A percentile compares a stretch with the other conserved stretches of the same genome.
These are phyloP conservation scores for Pulicaria dysenterica DNA, from an alignment of 129 eudicot genomes.

Conservation along the genomic window DNA sequence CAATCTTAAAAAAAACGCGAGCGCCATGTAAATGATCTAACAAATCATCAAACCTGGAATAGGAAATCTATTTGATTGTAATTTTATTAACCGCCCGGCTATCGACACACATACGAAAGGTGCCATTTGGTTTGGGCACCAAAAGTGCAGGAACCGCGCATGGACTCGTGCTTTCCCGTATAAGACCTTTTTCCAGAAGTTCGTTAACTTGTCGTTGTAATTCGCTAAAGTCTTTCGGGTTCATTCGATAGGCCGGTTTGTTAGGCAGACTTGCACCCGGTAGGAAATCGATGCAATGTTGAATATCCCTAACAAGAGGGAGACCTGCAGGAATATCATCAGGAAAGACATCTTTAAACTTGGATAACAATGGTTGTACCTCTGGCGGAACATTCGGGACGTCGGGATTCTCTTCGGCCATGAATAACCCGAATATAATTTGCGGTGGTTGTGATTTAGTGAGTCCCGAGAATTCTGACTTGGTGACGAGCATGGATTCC, in stretches of 20 bases:
- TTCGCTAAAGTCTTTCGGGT: background rate
- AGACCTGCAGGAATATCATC: background rate
- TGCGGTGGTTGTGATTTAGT: no score
- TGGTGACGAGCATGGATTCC: background rate
- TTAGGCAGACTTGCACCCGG: background rate
- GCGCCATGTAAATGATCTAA: background rate
- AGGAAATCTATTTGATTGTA: constrained; percentile 1
- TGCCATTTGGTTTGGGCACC: background rate
- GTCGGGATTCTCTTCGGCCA: constrained; percentile 2
- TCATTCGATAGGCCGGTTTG: background rate
- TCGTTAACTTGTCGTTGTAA: background rate
- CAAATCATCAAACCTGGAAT: background rate
- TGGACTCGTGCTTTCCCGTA: background rate
- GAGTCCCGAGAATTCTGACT: background rate
- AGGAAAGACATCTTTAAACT: background rate
- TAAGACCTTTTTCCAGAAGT: background rate
- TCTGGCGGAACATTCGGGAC: background rate
- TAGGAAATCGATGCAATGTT: background rate
- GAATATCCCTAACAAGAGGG: background rate
- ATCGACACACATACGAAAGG: background rate
- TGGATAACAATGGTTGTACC: background rate
- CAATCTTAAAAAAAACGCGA: background rate
- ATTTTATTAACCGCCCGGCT: background rate
- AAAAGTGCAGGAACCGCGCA: background rate
- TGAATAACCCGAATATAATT: background rate